phyloP scores from a whole-genome alignment of 345 rosid species.

The Melaleuca quinquenervia region DNA sequence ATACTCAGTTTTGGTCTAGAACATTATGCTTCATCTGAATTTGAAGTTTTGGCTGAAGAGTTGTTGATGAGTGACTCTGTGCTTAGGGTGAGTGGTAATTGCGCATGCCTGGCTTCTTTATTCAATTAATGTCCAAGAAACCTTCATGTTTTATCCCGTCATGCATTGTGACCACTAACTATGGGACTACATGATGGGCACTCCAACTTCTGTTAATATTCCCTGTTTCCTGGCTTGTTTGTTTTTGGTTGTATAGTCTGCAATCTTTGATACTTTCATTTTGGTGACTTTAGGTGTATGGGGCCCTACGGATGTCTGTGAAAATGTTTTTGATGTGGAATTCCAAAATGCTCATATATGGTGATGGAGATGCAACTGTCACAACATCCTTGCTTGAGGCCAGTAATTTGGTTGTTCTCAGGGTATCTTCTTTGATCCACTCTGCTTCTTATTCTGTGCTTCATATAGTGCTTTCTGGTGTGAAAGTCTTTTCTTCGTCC shows the following conservation, averaged over 20 bases:
- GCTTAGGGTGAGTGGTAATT: conserved; percentile 45
- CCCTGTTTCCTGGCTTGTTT: neutral
- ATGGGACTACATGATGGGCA: neutral
- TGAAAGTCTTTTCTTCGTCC: neutral
- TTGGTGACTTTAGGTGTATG: conserved; percentile 52
- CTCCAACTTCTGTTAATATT: neutral
- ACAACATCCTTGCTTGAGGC: conserved; percentile 88
- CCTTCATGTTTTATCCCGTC: neutral
- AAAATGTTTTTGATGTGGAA: conserved; percentile 98
- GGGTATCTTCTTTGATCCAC: conserved; percentile 28
- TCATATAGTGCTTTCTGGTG: neutral
- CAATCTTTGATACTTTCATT: neutral
- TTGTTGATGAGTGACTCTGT: conserved; percentile 92
- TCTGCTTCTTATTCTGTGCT: neutral
- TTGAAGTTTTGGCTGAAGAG: conserved; percentile 94
- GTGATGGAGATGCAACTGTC: conserved; percentile 70
- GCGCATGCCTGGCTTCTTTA: neutral
- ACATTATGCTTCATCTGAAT: conserved; percentile 88
- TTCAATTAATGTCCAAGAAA: neutral
- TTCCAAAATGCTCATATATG: conserved; percentile 81
- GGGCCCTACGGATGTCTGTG: conserved; percentile 93
- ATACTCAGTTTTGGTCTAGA: conserved; percentile 85
- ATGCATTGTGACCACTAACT: neutral
- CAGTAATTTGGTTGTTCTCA: conserved; percentile 85
- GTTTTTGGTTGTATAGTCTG: neutral